Base-by-base conservation (phyloP, 306 rosid genomes). In the Fagus crenata region DNA sequence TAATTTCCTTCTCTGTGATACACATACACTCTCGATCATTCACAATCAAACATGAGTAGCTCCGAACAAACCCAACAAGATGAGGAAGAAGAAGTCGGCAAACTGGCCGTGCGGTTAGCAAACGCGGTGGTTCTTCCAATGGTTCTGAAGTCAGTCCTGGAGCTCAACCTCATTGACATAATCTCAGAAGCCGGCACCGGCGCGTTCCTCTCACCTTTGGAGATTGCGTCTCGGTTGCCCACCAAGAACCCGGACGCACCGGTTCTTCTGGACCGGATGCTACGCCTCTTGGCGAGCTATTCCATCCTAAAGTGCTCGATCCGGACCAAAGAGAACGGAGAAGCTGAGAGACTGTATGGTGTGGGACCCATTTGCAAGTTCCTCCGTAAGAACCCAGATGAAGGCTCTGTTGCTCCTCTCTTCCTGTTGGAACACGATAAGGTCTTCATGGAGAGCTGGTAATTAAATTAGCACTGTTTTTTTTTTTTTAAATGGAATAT, bases 81-180 rank as follows among this genome's bases (percentile, higher is more conserved):
- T 3, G 53, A 39, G 18, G 82, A 65, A 49, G 84, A 76, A 59
- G 82, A 82, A 18, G 58, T 39, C 41, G 61, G 79, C 31, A 65
- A 15, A 41, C 53, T 55, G 13, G 87, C 87, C 18, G 31, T 60
- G 7, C 80, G 80, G 33, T 53, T 84, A 4, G 77, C 67, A 36
- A 53, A 13, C 3, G 64, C 13, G 6, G 35, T 56, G 15, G 68
- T 69, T 53, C 59, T 77, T 31, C 36, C 83, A 14, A 69, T 81
- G 81, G 69, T 75, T 1, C 73, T 81, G 18, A 69, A 84, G 22
- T 51, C 75, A 13, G 83, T 80, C 3, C 22, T 73, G 1, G 85
- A 84, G 74, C 87, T 84, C 35, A 77, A 73, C n/a, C 53, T 76
- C 17, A 73, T 81, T 1, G 87, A 77, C 46, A 77, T 81, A 33